Evolutionary conservation across 208 protist genomes (phyloP).

Genomic region (Acanthamoeba castellanii): DNA sequence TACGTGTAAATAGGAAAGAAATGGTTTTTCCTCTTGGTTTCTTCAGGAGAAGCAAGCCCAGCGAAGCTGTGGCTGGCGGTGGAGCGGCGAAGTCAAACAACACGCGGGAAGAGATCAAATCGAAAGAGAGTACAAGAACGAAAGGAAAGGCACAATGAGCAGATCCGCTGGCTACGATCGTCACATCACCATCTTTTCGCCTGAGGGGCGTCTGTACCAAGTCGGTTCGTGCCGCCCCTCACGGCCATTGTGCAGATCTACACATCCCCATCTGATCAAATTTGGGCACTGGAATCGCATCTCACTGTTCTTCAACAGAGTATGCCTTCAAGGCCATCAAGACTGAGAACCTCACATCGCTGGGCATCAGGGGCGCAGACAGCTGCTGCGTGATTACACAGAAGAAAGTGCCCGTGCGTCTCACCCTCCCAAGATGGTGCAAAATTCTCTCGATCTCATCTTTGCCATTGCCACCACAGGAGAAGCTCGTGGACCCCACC

Average conservation of each 20-base stretch:
- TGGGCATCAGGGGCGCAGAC: conserved; percentile 97
- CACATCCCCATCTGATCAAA: too few species aligned
- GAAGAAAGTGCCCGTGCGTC: conserved; percentile 95
- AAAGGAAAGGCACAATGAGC: conserved; percentile 41
- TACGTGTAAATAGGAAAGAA: too few species aligned
- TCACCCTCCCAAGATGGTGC: not conserved
- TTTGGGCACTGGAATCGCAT: not conserved
- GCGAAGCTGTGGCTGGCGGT: conserved; percentile 59
- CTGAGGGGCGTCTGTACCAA: conserved; percentile 98
- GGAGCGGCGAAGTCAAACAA: not conserved
- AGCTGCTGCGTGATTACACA: conserved; percentile 96
- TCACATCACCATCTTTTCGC: conserved; percentile 99
- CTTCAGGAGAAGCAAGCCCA: not conserved
- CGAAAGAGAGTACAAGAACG: not conserved
- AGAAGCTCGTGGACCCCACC: conserved; percentile 96
- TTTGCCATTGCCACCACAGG: conserved; percentile 80
- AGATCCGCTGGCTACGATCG: conserved; percentile 96
- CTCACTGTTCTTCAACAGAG: conserved; percentile 85
- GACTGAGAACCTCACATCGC: conserved; percentile 95
- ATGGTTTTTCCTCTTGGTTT: not conserved
- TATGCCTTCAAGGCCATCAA: conserved; percentile 99
- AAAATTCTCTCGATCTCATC: not conserved
- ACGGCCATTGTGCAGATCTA: not conserved
- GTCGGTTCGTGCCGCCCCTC: conserved; percentile 88
- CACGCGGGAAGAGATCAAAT: not conserved